These are phyloP conservation scores for Prunus kanzakura DNA, from an alignment of 306 rosid genomes.

Conservation along the genomic window DNA sequence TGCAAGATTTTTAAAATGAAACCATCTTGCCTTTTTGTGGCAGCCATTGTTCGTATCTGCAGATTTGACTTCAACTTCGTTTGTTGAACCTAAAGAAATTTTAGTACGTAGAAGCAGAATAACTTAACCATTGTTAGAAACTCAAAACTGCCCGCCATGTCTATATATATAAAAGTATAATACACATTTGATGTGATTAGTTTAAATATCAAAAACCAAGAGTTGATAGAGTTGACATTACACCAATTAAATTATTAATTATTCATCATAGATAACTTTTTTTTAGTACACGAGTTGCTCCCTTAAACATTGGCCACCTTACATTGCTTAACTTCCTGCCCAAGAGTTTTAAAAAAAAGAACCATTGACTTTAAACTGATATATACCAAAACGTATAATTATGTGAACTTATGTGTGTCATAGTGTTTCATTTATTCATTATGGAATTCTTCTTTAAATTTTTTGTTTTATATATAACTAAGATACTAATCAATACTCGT, in stretches of 20 bases:
- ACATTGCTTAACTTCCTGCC: no score
- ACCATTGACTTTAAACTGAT: no score
- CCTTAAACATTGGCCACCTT: not conserved
- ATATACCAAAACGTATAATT: no score
- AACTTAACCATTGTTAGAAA: not conserved
- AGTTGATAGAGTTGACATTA: not conserved
- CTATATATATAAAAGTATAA: not conserved
- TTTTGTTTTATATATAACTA: no score
- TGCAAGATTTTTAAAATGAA: no score
- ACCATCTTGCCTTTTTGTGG: constrained; percentile 17
- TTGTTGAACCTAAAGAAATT: not conserved
- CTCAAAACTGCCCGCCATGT: not conserved
- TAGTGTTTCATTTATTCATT: no score
- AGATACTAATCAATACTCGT: no score
- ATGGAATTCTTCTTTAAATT: no score
- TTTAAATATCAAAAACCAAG: not conserved
- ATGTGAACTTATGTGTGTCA: no score
- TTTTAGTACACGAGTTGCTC: not conserved
- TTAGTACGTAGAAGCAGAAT: not conserved
- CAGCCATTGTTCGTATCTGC: constrained; percentile 12
- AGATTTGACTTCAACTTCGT: not conserved
- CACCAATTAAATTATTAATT: not conserved
- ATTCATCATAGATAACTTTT: not conserved
- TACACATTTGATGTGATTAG: no score
- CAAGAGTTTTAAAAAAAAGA: no score